A percentile compares a stretch with the other conserved stretches of the same genome.
These are phyloP conservation scores for Thymus mandschuricus DNA, from an alignment of 257 asterid species.

Conservation along the genomic window DNA sequence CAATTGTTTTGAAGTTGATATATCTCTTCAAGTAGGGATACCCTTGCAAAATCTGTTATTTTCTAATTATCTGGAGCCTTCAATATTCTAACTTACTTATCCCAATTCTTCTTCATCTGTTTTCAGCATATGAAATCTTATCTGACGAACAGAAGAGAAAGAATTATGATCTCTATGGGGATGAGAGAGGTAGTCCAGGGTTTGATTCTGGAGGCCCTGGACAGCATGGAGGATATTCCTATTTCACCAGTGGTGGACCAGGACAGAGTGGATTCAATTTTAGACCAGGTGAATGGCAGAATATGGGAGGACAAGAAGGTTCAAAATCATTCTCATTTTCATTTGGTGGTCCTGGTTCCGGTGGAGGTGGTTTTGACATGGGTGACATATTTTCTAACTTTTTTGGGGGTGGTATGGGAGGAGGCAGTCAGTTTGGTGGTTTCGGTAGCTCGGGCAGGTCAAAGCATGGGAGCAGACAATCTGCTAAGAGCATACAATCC, in stretches of 20 bases:
- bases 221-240: slow-evolving; percentile 58
- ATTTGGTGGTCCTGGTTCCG: slow-evolving; percentile 77
- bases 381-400: slow-evolving; percentile 70
- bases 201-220: slow-evolving; percentile 66
- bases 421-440: slow-evolving; percentile 71
- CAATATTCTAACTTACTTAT: background rate
- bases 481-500: slow-evolving; percentile 54
- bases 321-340: slow-evolving; percentile 87
- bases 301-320: slow-evolving; percentile 78
- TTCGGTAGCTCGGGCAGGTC: slow-evolving; percentile 65
- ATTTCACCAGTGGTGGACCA: slow-evolving; percentile 75
- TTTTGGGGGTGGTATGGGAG: slow-evolving; percentile 73
- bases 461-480: slow-evolving; percentile 42
- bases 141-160: slow-evolving; percentile 93
- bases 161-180: slow-evolving; percentile 89
- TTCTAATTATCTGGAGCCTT: slow-evolving; percentile 1
- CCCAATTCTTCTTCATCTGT: slow-evolving; percentile 13
- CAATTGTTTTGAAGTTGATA: background rate
- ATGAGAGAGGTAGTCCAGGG: slow-evolving; percentile 78
- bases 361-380: slow-evolving; percentile 60
- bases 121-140: slow-evolving; percentile 83
- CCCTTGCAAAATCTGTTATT: background rate
- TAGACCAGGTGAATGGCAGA: slow-evolving; percentile 75
- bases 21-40: background rate
- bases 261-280: slow-evolving; percentile 80